Base-by-base conservation (phyloP, 2,329 filamentous ascomycete genomes). In the Endocalyx cinctus region DNA sequence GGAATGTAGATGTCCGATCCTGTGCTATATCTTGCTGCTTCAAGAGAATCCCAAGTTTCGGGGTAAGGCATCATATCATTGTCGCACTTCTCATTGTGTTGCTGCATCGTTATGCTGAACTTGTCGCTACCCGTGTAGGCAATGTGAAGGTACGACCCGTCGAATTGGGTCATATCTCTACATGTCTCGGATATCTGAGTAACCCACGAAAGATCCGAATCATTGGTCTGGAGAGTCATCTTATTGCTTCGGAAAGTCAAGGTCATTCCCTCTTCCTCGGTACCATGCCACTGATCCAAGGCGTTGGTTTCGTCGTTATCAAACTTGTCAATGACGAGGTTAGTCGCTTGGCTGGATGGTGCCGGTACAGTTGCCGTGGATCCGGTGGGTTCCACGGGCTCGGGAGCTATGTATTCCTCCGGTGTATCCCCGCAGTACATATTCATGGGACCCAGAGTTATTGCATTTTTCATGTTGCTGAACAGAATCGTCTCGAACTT, bases 1-100 rank as follows among this genome's bases (percentile, higher is more conserved):
- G 81, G 81, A 29, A 84, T 72, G 57, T 82, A 84, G 40, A 84
- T 77, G 48, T 82, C 70, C 34, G 62, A 66, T 1, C 67, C 52
- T 10, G 51, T 56, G 10, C 55, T 52, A 51, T 85, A 84, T 27
- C 79, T 70, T 4, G 67, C 62, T 2, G 79, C 79, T 53, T 84
- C 78, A 13, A 83, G 63, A 1, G 76, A 79, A 52, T 84, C 80
- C 67, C 79, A 80, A 1, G 79, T 83, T 51, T 76, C 77, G 0
- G 80, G 80, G 47, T 70, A 83, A 0, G 81, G 80, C 13, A 67
- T 66, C 17, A 74, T 63, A 13, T 54, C 50, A 5, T 68, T 59
- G 50, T 77, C 67, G 51, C 81, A 84, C 13, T 67, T 58, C 14
- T 63, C 59, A 46, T 85, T 85, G 58, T 83, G 74, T 57, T 84